phyloP scores from a whole-genome alignment of 192 early-diverging fungal species.

The Coemansia sp. region DNA sequence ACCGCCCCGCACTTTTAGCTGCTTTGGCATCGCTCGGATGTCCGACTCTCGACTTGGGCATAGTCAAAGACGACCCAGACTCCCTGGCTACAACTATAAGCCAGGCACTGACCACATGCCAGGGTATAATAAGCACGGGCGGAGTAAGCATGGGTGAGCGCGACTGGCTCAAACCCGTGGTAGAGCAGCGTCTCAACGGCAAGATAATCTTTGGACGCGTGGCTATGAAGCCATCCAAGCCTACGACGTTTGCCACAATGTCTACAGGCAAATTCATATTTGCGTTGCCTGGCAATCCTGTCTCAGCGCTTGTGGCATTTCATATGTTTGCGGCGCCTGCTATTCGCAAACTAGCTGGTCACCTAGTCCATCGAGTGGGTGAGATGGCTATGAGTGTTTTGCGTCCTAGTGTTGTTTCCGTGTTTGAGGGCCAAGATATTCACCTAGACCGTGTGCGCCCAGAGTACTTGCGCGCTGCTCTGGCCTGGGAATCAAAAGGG shows the following conservation, averaged over 20 bases:
- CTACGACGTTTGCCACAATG: slow-evolving; percentile 91
- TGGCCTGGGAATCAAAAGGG: slow-evolving; percentile 27
- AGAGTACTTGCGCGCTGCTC: slow-evolving; percentile 30
- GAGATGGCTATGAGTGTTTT: slow-evolving; percentile 48
- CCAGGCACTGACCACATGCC: slow-evolving; percentile 58
- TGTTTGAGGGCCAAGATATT: slow-evolving; percentile 66
- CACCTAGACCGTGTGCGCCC: slow-evolving; percentile 42
- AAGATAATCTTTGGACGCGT: slow-evolving; percentile 90
- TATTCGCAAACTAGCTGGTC: slow-evolving; percentile 77
- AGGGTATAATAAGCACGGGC: slow-evolving; percentile 90
- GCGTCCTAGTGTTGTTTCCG: slow-evolving; percentile 68
- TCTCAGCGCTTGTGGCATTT: slow-evolving; percentile 87
- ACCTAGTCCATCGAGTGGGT: slow-evolving; percentile 20
- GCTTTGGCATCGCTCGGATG: slow-evolving; percentile 67
- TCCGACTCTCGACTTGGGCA: slow-evolving; percentile 72
- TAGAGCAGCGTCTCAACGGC: slow-evolving; percentile 78
- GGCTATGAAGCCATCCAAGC: slow-evolving; percentile 93
- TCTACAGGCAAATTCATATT: slow-evolving; percentile 64
- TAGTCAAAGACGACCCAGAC: slow-evolving; percentile 68
- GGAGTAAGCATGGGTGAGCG: slow-evolving; percentile 99
- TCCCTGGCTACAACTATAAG: slow-evolving; percentile 58
- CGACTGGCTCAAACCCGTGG: slow-evolving; percentile 86
- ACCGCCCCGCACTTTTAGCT: slow-evolving; percentile 75
- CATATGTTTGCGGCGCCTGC: slow-evolving; percentile 89
- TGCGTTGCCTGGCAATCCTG: slow-evolving; percentile 94